Conservation (phyloP, 192 early-diverging fungal species). For the Rhizophagus prolifer region DNA sequence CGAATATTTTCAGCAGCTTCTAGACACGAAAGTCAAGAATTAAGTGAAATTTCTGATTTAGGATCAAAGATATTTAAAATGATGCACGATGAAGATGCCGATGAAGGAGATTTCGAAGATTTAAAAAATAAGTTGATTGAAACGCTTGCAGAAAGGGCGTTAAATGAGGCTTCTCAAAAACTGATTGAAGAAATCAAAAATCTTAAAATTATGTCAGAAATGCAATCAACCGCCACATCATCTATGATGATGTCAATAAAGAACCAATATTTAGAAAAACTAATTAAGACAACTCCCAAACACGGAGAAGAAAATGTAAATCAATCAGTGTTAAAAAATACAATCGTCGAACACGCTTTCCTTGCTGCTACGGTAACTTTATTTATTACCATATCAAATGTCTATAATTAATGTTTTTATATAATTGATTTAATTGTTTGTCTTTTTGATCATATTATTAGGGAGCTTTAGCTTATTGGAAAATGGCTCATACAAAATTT, state of each 20-base stretch:
- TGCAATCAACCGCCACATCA: not conserved
- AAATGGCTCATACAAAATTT: not conserved
- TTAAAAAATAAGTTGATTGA: not conserved
- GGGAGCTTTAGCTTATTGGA: slow-evolving; percentile 3
- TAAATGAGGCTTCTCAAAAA: not conserved
- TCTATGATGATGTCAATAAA: not conserved
- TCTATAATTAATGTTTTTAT: not conserved
- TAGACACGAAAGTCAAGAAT: not conserved
- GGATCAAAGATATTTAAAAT: not conserved
- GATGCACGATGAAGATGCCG: not conserved
- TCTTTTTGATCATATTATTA: not conserved
- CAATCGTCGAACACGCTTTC: not conserved
- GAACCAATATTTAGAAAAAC: not conserved
- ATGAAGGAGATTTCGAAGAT: not conserved
- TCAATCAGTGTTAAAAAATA: not conserved
- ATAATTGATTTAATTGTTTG: not conserved
- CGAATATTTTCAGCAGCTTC: not conserved
- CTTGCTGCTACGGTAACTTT: not conserved
- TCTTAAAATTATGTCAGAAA: not conserved
- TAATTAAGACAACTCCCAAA: not conserved
- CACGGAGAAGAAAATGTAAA: not conserved
- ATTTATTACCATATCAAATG: not conserved
- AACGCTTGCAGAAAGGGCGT: not conserved
- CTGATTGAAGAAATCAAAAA: not conserved
- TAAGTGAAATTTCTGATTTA: not conserved